A percentile compares a stretch with the other conserved stretches of the same genome.
phyloP scores from a whole-genome alignment of 768 basidiomycete species.

The Tubosaeta sp. region DNA sequence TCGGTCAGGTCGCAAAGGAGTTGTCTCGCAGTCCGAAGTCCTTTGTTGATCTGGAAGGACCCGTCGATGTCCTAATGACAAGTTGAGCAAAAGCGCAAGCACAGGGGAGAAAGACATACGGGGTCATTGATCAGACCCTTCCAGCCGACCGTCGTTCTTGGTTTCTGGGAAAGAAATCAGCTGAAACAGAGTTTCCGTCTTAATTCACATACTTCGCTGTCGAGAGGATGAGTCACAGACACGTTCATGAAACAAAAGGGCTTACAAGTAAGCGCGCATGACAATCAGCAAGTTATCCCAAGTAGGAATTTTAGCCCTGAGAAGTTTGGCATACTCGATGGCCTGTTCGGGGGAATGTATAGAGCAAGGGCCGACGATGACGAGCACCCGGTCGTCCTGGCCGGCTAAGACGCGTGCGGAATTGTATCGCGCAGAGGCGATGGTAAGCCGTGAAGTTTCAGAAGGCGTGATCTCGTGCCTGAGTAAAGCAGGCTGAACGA shows the following conservation, averaged over 20 bases:
- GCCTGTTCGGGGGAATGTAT: constrained; percentile 90
- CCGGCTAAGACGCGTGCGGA: constrained; percentile 80
- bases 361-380: constrained; percentile 94
- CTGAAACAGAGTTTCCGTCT: neutral
- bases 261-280: constrained; percentile 97
- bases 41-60: constrained; percentile 95
- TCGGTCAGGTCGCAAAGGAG: constrained; percentile 89
- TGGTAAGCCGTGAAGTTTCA: constrained; percentile 61
- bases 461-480: constrained; percentile 79
- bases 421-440: constrained; percentile 73
- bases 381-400: constrained; percentile 79
- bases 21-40: constrained; percentile 81
- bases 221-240: constrained; percentile 31
- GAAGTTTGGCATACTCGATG: constrained; percentile 70
- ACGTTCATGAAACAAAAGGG: constrained; percentile 17
- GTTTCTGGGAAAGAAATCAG: constrained; percentile 58
- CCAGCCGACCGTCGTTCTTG: constrained; percentile 96
- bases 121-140: constrained; percentile 96
- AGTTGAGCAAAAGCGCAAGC: neutral
- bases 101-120: constrained; percentile 8
- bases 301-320: constrained; percentile 60
- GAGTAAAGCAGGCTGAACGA: constrained; percentile 89
- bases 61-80: constrained; percentile 70
- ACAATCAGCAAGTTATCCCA: constrained; percentile 82
- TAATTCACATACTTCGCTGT: constrained; percentile 36